Percentiles rank a stretch among this genome's conserved stretches.
phyloP scores from a whole-genome alignment of 2,329 filamentous ascomycete genomes.

The Periconia sp. region DNA sequence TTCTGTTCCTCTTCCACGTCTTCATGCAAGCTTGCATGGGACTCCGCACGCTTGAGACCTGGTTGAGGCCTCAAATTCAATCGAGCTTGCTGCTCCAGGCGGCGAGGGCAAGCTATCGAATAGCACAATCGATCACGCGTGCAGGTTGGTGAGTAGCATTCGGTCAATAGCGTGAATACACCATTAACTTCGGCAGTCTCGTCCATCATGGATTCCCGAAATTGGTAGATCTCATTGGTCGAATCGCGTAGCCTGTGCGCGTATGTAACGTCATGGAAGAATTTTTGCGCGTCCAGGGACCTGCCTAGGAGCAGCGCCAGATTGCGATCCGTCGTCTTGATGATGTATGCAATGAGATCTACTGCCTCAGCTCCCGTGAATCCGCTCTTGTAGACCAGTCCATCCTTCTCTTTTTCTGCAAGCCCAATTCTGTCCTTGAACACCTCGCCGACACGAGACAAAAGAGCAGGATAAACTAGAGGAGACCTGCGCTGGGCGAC shows the following conservation, averaged over 20 bases:
- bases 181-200: constrained; percentile 87
- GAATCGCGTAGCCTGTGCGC: constrained; percentile 94
- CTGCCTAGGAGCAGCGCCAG: constrained; percentile 88
- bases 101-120: constrained; percentile 92
- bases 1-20: constrained; percentile 96
- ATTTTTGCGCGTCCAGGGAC: constrained; percentile 95
- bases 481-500: constrained; percentile 72
- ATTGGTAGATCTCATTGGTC: constrained; percentile 94
- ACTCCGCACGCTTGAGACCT: constrained; percentile 76
- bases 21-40: constrained; percentile 77
- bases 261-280: constrained; percentile 99
- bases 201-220: constrained; percentile 90
- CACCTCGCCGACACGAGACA: constrained; percentile 91
- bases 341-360: constrained; percentile 93
- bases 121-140: constrained; percentile 95
- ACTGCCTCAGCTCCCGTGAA: constrained; percentile 97
- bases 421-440: constrained; percentile 88
- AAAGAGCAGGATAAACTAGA: constrained; percentile 88
- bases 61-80: constrained; percentile 93
- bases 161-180: constrained; percentile 93
- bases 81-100: constrained; percentile 92
- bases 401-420: constrained; percentile 93
- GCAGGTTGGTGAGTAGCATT: constrained; percentile 98
- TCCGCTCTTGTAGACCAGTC: constrained; percentile 93
- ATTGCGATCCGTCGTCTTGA: constrained; percentile 95